phyloP scores from a whole-genome alignment of 345 rosid genomes.

The Camelina laxa region DNA sequence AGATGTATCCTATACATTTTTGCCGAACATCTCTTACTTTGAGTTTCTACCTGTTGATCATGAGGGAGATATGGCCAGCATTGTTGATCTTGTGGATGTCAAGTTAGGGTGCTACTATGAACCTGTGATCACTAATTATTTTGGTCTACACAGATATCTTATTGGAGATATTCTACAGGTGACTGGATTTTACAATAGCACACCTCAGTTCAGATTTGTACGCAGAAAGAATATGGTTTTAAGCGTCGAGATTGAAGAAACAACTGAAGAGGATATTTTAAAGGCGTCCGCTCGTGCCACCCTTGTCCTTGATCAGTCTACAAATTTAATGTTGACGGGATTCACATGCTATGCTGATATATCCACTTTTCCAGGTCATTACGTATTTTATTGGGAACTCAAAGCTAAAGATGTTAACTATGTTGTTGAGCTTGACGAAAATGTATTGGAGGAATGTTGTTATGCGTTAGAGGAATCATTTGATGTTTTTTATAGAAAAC shows the following conservation, averaged over 20 bases:
- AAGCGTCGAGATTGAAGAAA: constrained; percentile 58
- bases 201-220: constrained; percentile 65
- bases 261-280: constrained; percentile 69
- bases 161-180: constrained; percentile 73
- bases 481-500: constrained; percentile 51
- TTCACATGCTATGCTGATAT: constrained; percentile 62
- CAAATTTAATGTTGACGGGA: constrained; percentile 49
- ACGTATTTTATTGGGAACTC: constrained; percentile 71
- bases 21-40: constrained; percentile 67
- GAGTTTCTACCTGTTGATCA: constrained; percentile 55
- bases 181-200: constrained; percentile 59
- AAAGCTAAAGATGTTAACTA: constrained; percentile 36
- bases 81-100: constrained; percentile 66
- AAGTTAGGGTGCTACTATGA: constrained; percentile 65
- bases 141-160: constrained; percentile 62
- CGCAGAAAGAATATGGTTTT: constrained; percentile 54
- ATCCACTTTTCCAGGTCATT: constrained; percentile 60
- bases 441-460: constrained; percentile 64
- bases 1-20: constrained; percentile 66
- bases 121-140: constrained; percentile 62
- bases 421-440: constrained; percentile 38
- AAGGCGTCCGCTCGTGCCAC: constrained; percentile 57
- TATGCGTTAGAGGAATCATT: constrained; percentile 57
- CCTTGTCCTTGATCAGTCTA: constrained; percentile 46
- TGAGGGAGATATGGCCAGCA: constrained; percentile 25